phyloP scores from a whole-genome alignment of 805 yeast species.

The Lachancea thermotolerans region DNA sequence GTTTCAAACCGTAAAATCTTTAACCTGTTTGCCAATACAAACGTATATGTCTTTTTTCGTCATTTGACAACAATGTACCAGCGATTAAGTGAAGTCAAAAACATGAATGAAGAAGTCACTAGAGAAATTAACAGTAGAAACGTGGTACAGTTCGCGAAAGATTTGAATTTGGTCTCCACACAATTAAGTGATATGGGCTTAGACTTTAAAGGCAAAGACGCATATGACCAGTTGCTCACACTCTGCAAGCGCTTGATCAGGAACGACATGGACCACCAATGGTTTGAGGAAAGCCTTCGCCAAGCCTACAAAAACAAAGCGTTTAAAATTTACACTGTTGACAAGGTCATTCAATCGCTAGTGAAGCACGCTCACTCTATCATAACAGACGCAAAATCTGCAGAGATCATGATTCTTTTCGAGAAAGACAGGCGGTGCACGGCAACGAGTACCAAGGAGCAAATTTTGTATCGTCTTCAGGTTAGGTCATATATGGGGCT shows the following conservation, averaged over 20 bases:
- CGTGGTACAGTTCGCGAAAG: slow-evolving; percentile 74
- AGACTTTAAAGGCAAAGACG: slow-evolving; percentile 58
- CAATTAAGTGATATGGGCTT: slow-evolving; percentile 79
- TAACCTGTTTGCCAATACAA: slow-evolving; percentile 82
- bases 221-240: slow-evolving; percentile 71
- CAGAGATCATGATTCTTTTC: slow-evolving; percentile 73
- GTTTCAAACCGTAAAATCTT: slow-evolving; percentile 43
- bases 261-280: slow-evolving; percentile 86
- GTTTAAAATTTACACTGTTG: slow-evolving; percentile 85
- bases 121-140: slow-evolving; percentile 60
- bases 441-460: slow-evolving; percentile 72
- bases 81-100: slow-evolving; percentile 72
- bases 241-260: slow-evolving; percentile 74
- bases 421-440: slow-evolving; percentile 68
- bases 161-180: slow-evolving; percentile 71
- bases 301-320: slow-evolving; percentile 94
- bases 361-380: slow-evolving; percentile 84
- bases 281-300: slow-evolving; percentile 92
- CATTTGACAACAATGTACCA: slow-evolving; percentile 74
- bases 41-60: slow-evolving; percentile 84
- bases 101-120: slow-evolving; percentile 61
- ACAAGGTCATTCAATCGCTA: slow-evolving; percentile 78
- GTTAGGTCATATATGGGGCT: slow-evolving; percentile 73
- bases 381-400: slow-evolving; percentile 68
- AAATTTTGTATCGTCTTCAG: slow-evolving; percentile 83